Evolutionary conservation across 441 rosid genomes (phyloP).

Genomic region (Bruguiera hainesii): DNA sequence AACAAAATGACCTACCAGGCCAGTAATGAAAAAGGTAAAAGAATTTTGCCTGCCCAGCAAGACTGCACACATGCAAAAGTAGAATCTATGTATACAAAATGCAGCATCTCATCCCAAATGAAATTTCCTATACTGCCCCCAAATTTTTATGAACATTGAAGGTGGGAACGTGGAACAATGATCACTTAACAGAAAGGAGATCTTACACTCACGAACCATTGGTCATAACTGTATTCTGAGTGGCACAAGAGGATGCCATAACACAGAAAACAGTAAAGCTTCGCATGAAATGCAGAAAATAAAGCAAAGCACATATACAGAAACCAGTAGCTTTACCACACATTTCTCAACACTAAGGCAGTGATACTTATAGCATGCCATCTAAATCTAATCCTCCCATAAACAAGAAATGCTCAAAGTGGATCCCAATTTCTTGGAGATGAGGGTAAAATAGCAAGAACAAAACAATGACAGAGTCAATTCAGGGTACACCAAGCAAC

Average conservation of each 20-base stretch:
- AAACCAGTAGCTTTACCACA: not conserved
- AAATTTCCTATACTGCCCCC: not conserved
- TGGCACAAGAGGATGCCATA: not conserved
- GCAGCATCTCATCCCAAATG: not conserved
- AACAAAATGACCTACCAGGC: not conserved
- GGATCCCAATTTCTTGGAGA: not conserved
- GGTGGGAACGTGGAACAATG: not conserved
- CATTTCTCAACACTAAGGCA: no score
- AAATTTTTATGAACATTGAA: not conserved
- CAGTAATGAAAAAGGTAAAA: not conserved
- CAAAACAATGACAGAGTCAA: not conserved
- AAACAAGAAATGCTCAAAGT: not conserved
- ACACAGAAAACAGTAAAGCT: not conserved
- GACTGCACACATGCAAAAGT: conserved; percentile 1
- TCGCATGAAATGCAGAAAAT: not conserved
- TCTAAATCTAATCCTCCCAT: not conserved
- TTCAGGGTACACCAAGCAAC: not conserved
- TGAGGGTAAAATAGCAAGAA: not conserved
- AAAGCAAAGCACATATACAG: no score
- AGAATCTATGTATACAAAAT: not conserved
- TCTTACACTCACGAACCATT: not conserved
- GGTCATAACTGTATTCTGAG: not conserved
- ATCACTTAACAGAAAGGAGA: not conserved
- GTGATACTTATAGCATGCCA: no score
- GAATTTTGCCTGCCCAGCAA: no score